Conservation (phyloP, 2,329 filamentous ascomycete genomes). For the Pleomassaria siparia region DNA sequence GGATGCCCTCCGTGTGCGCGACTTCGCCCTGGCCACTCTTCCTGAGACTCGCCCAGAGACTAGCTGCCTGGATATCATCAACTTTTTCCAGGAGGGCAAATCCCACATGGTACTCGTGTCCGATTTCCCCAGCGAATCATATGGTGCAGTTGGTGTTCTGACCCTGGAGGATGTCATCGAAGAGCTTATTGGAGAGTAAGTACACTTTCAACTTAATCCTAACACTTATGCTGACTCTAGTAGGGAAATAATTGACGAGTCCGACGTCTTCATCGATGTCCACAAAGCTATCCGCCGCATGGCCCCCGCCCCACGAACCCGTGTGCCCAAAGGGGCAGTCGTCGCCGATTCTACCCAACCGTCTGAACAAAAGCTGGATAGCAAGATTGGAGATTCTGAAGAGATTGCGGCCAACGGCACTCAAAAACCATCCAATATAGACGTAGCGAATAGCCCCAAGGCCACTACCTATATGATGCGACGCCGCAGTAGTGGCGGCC, state of each 20-base stretch:
- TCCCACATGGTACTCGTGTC: constrained; percentile 98
- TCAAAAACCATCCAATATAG: constrained; percentile 35
- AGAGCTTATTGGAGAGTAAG: constrained; percentile 94
- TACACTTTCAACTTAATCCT: constrained; percentile 22
- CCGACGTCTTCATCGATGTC: constrained; percentile 96
- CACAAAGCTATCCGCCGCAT: constrained; percentile 95
- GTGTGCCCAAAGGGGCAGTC: constrained; percentile 61
- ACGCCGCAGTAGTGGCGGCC: constrained; percentile 48
- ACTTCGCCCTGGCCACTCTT: constrained; percentile 89
- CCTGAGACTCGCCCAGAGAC: constrained; percentile 95
- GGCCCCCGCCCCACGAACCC: constrained; percentile 77
- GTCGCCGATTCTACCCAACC: constrained; percentile 45
- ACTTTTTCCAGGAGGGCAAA: constrained; percentile 99
- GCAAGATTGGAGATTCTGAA: constrained; percentile 10
- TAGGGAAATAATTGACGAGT: constrained; percentile 98
- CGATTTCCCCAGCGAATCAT: constrained; percentile 83
- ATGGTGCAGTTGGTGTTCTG: constrained; percentile 88
- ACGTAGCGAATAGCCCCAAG: constrained; percentile 32
- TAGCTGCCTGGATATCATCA: constrained; percentile 96
- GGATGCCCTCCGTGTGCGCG: constrained; percentile 80
- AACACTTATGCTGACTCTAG: constrained; percentile 10
- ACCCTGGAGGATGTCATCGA: constrained; percentile 98
- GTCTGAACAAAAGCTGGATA: constrained; percentile 26
- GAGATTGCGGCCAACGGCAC: neutral
- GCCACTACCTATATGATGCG: constrained; percentile 48